A percentile compares a stretch with the other conserved stretches of the same genome.
Conservation (phyloP, 2,329 filamentous ascomycete genomes). For the Colletotrichum sp. region DNA sequence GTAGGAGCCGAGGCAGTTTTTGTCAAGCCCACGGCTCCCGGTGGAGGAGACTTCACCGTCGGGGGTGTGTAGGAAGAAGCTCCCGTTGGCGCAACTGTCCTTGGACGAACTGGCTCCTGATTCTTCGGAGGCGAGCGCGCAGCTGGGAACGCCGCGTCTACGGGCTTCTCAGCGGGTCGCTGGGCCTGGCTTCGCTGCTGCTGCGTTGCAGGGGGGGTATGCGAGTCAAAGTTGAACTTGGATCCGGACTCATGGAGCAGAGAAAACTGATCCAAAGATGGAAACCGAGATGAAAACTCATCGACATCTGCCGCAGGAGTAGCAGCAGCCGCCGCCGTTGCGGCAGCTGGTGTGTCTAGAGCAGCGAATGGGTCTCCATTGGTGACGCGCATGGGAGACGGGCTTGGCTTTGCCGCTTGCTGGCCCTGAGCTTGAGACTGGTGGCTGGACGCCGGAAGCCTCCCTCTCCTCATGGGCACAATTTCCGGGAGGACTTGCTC, state of each 20-base stretch:
- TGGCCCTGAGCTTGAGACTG: conserved; percentile 47
- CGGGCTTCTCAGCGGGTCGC: conserved; percentile 76
- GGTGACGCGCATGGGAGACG: conserved; percentile 73
- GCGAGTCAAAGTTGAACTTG: conserved; percentile 82
- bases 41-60: not conserved
- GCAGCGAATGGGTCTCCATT: conserved; percentile 88
- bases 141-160: conserved; percentile 79
- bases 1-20: conserved; percentile 42
- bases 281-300: conserved; percentile 85
- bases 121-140: conserved; percentile 5
- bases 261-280: conserved; percentile 91
- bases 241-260: conserved; percentile 83
- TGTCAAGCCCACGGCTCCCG: conserved; percentile 30
- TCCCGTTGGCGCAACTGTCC: conserved; percentile 25
- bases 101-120: conserved; percentile 9
- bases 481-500: conserved; percentile 84
- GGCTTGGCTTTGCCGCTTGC: conserved; percentile 60
- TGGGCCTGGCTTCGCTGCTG: conserved; percentile 65
- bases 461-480: conserved; percentile 89
- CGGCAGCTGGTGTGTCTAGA: conserved; percentile 71
- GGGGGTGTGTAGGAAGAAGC: conserved; percentile 35
- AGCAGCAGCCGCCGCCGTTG: conserved; percentile 45
- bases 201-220: conserved; percentile 51
- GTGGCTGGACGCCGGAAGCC: conserved; percentile 57
- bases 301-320: conserved; percentile 59